These are phyloP conservation scores for Diutina sp. DNA, from an alignment of 1,139 yeast genomes.

Conservation along the genomic window DNA sequence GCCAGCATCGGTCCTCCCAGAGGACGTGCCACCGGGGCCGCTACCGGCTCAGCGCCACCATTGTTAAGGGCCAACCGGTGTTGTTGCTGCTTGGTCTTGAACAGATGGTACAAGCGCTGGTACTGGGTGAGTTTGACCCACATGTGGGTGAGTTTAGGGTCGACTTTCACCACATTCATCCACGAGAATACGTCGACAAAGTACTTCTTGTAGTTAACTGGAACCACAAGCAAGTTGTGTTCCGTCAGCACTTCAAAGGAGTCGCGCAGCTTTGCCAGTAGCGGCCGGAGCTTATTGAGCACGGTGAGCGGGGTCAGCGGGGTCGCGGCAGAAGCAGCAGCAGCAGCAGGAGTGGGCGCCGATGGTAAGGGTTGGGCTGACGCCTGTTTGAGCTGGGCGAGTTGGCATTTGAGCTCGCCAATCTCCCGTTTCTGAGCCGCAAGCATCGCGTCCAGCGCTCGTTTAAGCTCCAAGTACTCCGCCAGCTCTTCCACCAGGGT, in stretches of 20 bases:
- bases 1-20: neutral
- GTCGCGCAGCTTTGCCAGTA: constrained; percentile 2
- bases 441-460: neutral
- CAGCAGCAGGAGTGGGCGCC: neutral
- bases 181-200: constrained; percentile 20
- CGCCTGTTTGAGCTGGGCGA: constrained; percentile 5
- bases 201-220: constrained; percentile 2
- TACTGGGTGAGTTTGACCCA: constrained; percentile 30
- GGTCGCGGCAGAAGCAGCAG: neutral
- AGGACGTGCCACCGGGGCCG: neutral
- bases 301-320: constrained; percentile 8
- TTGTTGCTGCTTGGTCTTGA: constrained; percentile 16
- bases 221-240: constrained; percentile 6
- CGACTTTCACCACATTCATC: constrained; percentile 27
- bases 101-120: constrained; percentile 28
- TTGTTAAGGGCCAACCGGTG: neutral
- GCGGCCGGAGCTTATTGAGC: constrained; percentile 10
- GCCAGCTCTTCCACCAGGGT: neutral
- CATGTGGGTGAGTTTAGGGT: constrained; percentile 27
- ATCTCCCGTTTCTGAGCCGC: neutral
- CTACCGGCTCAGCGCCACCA: neutral
- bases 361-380: neutral
- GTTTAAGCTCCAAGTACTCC: neutral
- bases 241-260: constrained; percentile 11
- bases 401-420: constrained; percentile 11